These are phyloP conservation scores for Tetracentron sinense DNA, from an alignment of 164 flowering plant species.

Conservation along the genomic window DNA sequence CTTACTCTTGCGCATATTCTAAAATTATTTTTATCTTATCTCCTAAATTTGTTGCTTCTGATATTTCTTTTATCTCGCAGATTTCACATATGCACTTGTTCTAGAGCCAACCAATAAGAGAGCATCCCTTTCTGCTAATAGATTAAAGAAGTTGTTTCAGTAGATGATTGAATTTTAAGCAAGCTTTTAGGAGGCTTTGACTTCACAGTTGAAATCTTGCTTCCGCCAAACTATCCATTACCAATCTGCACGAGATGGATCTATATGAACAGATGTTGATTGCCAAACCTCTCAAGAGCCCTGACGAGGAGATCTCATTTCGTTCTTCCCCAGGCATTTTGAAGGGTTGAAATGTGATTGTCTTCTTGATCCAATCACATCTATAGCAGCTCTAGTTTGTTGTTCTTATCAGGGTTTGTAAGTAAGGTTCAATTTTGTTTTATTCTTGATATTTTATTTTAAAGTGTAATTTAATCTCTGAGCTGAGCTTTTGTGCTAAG, in stretches of 20 bases:
- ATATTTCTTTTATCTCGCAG: slow-evolving; percentile 36
- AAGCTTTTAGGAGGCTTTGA: slow-evolving; percentile 4
- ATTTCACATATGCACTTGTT: slow-evolving; percentile 81
- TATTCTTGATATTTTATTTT: not conserved
- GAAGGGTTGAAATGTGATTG: not conserved
- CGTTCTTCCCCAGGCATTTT: slow-evolving; percentile 1
- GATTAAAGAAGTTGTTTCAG: slow-evolving; percentile 60
- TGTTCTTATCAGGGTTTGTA: slow-evolving; percentile 13
- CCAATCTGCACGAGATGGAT: not conserved
- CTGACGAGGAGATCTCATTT: not conserved
- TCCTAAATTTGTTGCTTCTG: not conserved
- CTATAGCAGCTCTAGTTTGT: not conserved
- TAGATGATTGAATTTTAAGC: slow-evolving; percentile 20
- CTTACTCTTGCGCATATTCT: too few relatives aligned
- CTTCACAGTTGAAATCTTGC: not conserved
- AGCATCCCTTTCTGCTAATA: slow-evolving; percentile 64
- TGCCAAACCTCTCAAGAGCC: not conserved
- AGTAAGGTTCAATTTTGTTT: slow-evolving; percentile 14
- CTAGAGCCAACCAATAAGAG: slow-evolving; percentile 92
- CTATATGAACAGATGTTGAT: too few relatives aligned
- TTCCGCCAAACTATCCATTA: not conserved
- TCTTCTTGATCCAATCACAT: not conserved
- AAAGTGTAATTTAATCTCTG: slow-evolving; percentile 7
- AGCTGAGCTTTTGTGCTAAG: not conserved
- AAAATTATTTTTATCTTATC: too few relatives aligned